Base-by-base conservation (phyloP, 2,329 filamentous ascomycete genomes). In the Colletotrichum cereale region DNA sequence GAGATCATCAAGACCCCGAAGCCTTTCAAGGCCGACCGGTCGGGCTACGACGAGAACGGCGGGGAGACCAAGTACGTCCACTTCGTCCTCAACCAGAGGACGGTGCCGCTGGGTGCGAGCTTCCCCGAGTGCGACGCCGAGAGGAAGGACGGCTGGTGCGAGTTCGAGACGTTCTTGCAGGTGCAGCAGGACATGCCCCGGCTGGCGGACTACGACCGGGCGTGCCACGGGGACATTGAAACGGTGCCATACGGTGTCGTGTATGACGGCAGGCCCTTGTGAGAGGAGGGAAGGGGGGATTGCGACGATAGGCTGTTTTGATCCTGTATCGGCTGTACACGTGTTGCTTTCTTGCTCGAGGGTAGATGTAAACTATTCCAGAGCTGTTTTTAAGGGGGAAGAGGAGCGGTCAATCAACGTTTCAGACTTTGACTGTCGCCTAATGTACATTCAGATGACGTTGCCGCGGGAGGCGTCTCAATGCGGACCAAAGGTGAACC, bases 111-210 rank as follows among this genome's bases (percentile, higher is more conserved):
- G 0, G 90, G 92, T 8, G 80, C 80, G 71, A 93, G 90, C 76
- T 90, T 93, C 72, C 80, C 87, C 1, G 87, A 90, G 70, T 95
- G 93, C 75, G 91, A 88, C 48, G 81, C 75, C 1, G 78, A 85
- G 14, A 82, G 92, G 5, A 87, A 90, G 53, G 93, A 95, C 79
- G 93, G 92, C 0, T 95, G 93, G 92, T 95, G 93, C 78, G 92
- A 94, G 77, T 79, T 95, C 60, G 85, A 86, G 3, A 90, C 90
- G 0, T 94, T 95, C 76, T 76, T 95, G 53, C 79, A 87, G 72
- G 83, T 90, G 6, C 89, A 92, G 81, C 84, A 89, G 71, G 82
- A 82, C 72, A 90, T 90, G 85, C 79, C 88, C 44, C 84, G 82
- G 24, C 81, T 85, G 73, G 90, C 91, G 4, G 80, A 88, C 75